Base-by-base conservation (phyloP, 2,329 filamentous ascomycete species). In the Mollisia scopiformis region DNA sequence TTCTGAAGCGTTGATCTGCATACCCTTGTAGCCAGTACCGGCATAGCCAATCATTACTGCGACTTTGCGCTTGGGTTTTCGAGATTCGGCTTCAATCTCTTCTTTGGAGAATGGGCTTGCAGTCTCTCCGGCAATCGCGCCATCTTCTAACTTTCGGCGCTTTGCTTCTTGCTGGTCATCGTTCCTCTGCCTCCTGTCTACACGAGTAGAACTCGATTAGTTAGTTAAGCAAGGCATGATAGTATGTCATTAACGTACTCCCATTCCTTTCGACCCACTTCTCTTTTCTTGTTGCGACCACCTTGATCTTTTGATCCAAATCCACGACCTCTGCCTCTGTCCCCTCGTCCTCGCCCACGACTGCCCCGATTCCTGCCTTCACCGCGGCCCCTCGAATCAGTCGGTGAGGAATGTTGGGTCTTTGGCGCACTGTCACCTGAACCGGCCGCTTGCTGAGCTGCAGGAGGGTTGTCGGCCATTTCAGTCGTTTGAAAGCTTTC, bases 1-100 rank as follows among this genome's bases (percentile, higher is more conserved):
- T 73, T 97, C 88, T 66, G 87, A 79, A 69, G 82, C 82, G 75
- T 89, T 88, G 73, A 99, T 90, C 78, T 99, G 95, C 88, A 99
- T 96, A 71, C 95, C 95, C 78, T 92, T 93, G 81, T 99, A 99
- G 16, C 95, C 95, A 10, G 92, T 97, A 53, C 95, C 95, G 6
- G 93, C 93, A 76, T 99, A 99, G 16, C 95, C 95, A 69, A 99
- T 88, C 81, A 98, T 80, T 31, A 99, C 93, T 41, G 94, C 95
- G 53, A 97, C 94, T 80, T 99, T 99, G 76, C 91, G 88, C 83
- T 99, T 99, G 25, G 95, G 95, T 59, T 88, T 87, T 66, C 94
- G 88, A 74, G 89, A 88, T 75, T 99, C 95, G 50, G 88, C 87
- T 13, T 90, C 91, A 68, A 97, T 94, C 77, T 97, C 93, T 66